Percentiles rank a stretch among this genome's conserved stretches.
phyloP scores from a whole-genome alignment of 441 rosid species.

The Isatis lusitanica region DNA sequence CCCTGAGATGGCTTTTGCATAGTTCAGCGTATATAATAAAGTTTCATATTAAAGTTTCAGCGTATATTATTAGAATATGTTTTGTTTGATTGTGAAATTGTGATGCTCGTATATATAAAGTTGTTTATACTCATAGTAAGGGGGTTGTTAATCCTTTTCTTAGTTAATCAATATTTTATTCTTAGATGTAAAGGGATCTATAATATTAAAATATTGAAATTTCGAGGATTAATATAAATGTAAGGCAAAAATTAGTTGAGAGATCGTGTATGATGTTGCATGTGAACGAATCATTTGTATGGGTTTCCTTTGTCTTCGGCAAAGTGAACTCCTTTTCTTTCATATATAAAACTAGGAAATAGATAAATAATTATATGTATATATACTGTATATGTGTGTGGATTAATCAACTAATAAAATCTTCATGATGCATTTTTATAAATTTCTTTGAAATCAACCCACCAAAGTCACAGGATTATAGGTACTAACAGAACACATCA shows the following conservation, averaged over 20 bases:
- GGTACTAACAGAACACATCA: background rate
- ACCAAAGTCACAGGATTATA: too few relatives aligned
- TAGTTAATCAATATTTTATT: background rate
- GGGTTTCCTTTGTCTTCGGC: slow-evolving; percentile 37
- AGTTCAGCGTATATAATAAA: too few relatives aligned
- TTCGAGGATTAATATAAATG: background rate
- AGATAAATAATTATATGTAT: background rate
- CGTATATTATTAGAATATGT: slow-evolving; percentile 9
- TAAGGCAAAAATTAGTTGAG: background rate
- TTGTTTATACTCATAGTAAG: slow-evolving; percentile 16
- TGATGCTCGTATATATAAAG: slow-evolving; percentile 19
- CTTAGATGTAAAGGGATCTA: background rate
- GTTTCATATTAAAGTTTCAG: background rate
- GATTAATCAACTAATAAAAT: background rate
- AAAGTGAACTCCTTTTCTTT: slow-evolving; percentile 23
- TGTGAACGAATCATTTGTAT: slow-evolving; percentile 38
- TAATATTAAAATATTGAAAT: background rate
- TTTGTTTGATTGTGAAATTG: slow-evolving; percentile 26
- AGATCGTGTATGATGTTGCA: slow-evolving; percentile 32
- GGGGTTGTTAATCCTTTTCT: slow-evolving; percentile 8
- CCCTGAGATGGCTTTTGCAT: slow-evolving; percentile 28
- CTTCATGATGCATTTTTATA: background rate
- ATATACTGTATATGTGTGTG: background rate
- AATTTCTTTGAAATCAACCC: background rate
- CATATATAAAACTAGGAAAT: background rate